A percentile compares a stretch with the other conserved stretches of the same genome.
These are phyloP conservation scores for Tricladium varicosporioides DNA, from an alignment of 2,329 filamentous ascomycete genomes.

Conservation along the genomic window DNA sequence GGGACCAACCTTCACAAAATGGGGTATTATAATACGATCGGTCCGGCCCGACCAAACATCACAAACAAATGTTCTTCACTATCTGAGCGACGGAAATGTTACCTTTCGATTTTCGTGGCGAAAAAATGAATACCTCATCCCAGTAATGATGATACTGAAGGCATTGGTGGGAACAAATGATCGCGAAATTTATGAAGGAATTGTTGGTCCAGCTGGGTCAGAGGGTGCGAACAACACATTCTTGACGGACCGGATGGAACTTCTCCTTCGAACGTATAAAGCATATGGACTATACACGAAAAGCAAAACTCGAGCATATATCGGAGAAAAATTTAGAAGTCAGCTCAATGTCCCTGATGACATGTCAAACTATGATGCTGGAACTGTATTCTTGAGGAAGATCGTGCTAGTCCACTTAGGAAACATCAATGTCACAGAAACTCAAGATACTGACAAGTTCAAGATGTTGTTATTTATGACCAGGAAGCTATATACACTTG, in stretches of 20 bases:
- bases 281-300: slow-evolving; percentile 80
- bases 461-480: slow-evolving; percentile 94
- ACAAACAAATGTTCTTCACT: slow-evolving; percentile 95
- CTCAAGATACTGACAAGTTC: slow-evolving; percentile 90
- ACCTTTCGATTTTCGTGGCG: slow-evolving; percentile 98
- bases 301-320: slow-evolving; percentile 77
- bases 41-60: slow-evolving; percentile 97
- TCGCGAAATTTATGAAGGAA: slow-evolving; percentile 89
- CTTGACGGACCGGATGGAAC: slow-evolving; percentile 89
- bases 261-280: slow-evolving; percentile 91
- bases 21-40: slow-evolving; percentile 86
- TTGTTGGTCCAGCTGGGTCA: slow-evolving; percentile 75
- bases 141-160: slow-evolving; percentile 95
- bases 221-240: slow-evolving; percentile 85
- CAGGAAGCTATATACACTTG: slow-evolving; percentile 88
- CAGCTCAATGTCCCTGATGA: slow-evolving; percentile 82
- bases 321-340: slow-evolving; percentile 88
- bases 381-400: slow-evolving; percentile 85
- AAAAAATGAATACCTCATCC: slow-evolving; percentile 95
- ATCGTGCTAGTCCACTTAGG: slow-evolving; percentile 91
- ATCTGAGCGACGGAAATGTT: slow-evolving; percentile 91
- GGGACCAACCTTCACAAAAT: slow-evolving; percentile 83
- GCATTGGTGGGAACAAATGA: slow-evolving; percentile 95
- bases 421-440: slow-evolving; percentile 77
- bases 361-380: slow-evolving; percentile 83